Evolutionary conservation across 441 rosid genomes (phyloP), one percentile per base, ranked within the genome.

Genomic region (Melastoma candidum): DNA sequence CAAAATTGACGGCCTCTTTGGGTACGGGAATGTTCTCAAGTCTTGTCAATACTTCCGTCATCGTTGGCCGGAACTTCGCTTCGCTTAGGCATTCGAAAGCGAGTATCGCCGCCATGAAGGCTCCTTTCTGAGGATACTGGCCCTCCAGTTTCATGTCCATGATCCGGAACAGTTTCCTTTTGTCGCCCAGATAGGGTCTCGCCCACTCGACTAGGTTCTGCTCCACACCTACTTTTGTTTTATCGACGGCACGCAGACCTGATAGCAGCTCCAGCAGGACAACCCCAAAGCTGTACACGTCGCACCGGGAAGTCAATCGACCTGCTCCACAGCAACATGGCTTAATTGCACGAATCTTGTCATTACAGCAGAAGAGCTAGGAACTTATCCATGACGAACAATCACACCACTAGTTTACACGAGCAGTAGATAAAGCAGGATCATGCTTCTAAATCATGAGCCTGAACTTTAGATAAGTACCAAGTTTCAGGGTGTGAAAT

Each of bases 271-370:
- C 96, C 49, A 84, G 65, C 64, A 85, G 68, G 44, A 85, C 92
- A 57, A 85, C 85, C 54, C 92, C 89, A 36, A 81, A 85, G 64
- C 89, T 83, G 29, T 88, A 83, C 26, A 83, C 85, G 14, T 88
- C 95, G 22, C 89, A 85, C 64, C 60, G 81, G 2, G 77, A 26
- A 46, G 89, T 82, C 52, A 85, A 65, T 51, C 72, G 75, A 56
- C 96, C 94, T 87, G 77, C 44, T 59, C 64, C 32, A 54, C 13
- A 55, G 48, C 49, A 44, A 2, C 63, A 50, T 13, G 8, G 8
- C 41, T 36, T 36, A 36, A 36, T 36, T 36, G 6, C 41, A 36
- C 8, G 41, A 1, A 3, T 29, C 36, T 7, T 4, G 41, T 29
- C 36, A 29, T 29, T 29, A 36, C 41, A 36, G 41, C 6, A 4